Conservation (phyloP, 371 early-diverging fungal genomes). For the Syncephalis fuscata region DNA sequence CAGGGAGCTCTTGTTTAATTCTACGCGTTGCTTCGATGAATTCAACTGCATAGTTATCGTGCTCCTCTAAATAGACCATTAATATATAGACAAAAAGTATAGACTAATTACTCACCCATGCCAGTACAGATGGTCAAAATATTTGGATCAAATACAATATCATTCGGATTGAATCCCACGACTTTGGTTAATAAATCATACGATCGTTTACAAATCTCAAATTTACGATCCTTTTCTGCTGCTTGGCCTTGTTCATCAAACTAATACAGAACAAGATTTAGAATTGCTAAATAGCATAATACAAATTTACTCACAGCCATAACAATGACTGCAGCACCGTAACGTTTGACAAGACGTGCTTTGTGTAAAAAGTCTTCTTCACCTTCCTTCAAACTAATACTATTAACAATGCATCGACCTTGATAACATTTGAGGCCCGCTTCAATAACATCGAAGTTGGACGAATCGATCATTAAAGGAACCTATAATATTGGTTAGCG, state of each 20-base stretch:
- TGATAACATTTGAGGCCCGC: slow-evolving; percentile 88
- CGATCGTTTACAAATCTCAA: slow-evolving; percentile 77
- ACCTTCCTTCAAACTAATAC: slow-evolving; percentile 89
- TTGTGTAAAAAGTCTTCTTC: slow-evolving; percentile 82
- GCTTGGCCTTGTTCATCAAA: slow-evolving; percentile 92
- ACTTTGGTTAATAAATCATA: slow-evolving; percentile 69
- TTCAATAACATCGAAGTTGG: slow-evolving; percentile 90
- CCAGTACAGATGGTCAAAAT: slow-evolving; percentile 91
- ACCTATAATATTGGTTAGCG: slow-evolving; percentile 10
- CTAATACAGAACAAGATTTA: too few species aligned
- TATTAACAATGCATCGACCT: slow-evolving; percentile 93
- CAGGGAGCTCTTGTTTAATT: slow-evolving; percentile 66
- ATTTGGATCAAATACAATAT: slow-evolving; percentile 92
- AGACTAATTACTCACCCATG: slow-evolving; percentile 18
- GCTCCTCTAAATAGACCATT: slow-evolving; percentile 38
- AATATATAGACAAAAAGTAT: too few species aligned
- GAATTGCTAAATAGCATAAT: too few species aligned
- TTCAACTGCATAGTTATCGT: slow-evolving; percentile 89
- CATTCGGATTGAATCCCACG: slow-evolving; percentile 77
- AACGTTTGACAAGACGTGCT: slow-evolving; percentile 69
- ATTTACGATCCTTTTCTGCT: slow-evolving; percentile 62
- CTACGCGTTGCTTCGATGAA: slow-evolving; percentile 59
- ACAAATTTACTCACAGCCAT: slow-evolving; percentile 56
- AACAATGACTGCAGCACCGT: slow-evolving; percentile 90
- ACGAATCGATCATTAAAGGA: slow-evolving; percentile 89